A percentile compares a stretch with the other conserved stretches of the same genome.
phyloP scores from a whole-genome alignment of 106 monocot genomes.

The Dioscorea dumetorum region DNA sequence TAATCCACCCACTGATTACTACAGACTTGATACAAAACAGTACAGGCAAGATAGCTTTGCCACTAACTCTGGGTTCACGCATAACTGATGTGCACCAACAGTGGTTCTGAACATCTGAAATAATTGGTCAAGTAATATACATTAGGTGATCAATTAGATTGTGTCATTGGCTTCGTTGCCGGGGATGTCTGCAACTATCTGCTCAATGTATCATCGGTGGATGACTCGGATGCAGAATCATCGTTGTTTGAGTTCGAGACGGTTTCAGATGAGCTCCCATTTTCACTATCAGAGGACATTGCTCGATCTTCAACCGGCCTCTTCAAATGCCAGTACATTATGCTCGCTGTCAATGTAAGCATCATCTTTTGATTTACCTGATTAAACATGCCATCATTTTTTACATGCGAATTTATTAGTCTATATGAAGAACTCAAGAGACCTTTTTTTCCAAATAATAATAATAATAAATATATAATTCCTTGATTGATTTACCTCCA shows the following conservation, averaged over 20 bases:
- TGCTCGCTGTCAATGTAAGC: constrained; percentile 79
- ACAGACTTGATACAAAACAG: too few relatives aligned
- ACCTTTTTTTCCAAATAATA: background rate
- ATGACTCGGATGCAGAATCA: constrained; percentile 78
- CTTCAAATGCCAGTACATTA: constrained; percentile 83
- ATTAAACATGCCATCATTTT: background rate
- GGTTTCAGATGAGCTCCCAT: constrained; percentile 44
- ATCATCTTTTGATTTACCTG: constrained; percentile 99
- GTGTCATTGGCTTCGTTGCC: background rate
- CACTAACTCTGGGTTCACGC: too few relatives aligned
- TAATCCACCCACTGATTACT: too few relatives aligned
- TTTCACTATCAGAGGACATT: constrained; percentile 46
- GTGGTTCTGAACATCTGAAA: too few relatives aligned
- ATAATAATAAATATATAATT: background rate
- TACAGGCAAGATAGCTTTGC: too few relatives aligned
- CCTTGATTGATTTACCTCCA: constrained; percentile 43
- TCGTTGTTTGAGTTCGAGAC: constrained; percentile 41
- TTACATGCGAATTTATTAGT: too few relatives aligned
- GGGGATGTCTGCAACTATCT: constrained; percentile 10
- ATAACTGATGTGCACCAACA: too few relatives aligned
- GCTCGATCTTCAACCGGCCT: constrained; percentile 35
- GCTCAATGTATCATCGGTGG: constrained; percentile 44
- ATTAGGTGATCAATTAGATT: background rate
- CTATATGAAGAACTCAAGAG: background rate
- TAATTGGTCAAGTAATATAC: background rate